Percentiles rank a stretch among this genome's conserved stretches.
phyloP scores from a whole-genome alignment of 1,284 basidiomycete genomes.

The Tilletia setariae region DNA sequence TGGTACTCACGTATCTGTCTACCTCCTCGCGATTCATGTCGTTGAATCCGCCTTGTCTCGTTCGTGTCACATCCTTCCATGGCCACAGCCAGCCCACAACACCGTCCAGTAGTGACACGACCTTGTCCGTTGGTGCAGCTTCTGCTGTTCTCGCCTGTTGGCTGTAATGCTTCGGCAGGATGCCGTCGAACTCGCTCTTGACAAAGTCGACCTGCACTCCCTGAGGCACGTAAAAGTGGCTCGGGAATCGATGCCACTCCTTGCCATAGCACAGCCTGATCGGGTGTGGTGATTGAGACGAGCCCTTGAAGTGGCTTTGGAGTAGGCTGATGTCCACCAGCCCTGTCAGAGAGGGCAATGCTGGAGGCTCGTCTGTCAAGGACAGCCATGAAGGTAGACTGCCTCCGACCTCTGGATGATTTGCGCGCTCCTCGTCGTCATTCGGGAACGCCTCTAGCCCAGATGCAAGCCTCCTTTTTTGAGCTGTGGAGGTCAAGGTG shows the following conservation, averaged over 20 bases:
- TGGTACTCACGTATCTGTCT: slow-evolving; percentile 78
- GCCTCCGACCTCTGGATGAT: slow-evolving; percentile 22
- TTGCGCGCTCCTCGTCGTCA: slow-evolving; percentile 31
- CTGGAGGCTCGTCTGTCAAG: slow-evolving; percentile 16
- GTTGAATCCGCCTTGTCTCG: slow-evolving; percentile 71
- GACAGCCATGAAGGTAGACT: slow-evolving; percentile 22
- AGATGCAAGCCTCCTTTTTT: slow-evolving; percentile 23
- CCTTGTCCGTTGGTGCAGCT: not conserved
- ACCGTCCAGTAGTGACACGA: slow-evolving; percentile 23
- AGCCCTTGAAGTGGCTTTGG: slow-evolving; percentile 53
- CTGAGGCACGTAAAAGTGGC: slow-evolving; percentile 81
- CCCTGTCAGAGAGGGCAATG: not conserved
- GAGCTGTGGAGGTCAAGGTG: slow-evolving; percentile 23
- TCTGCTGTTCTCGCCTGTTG: too few relatives aligned
- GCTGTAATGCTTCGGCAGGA: slow-evolving; percentile 78
- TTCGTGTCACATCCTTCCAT: slow-evolving; percentile 60
- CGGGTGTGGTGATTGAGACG: slow-evolving; percentile 49
- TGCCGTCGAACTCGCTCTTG: slow-evolving; percentile 82
- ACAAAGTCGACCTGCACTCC: slow-evolving; percentile 79
- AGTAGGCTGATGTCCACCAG: slow-evolving; percentile 2
- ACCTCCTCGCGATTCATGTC: slow-evolving; percentile 78
- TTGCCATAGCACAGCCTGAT: slow-evolving; percentile 74
- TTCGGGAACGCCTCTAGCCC: slow-evolving; percentile 27
- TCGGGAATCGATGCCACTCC: slow-evolving; percentile 94
- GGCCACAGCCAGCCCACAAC: slow-evolving; percentile 57